Conservation (phyloP, 2,329 filamentous ascomycete genomes). For the Calonectria montana region DNA sequence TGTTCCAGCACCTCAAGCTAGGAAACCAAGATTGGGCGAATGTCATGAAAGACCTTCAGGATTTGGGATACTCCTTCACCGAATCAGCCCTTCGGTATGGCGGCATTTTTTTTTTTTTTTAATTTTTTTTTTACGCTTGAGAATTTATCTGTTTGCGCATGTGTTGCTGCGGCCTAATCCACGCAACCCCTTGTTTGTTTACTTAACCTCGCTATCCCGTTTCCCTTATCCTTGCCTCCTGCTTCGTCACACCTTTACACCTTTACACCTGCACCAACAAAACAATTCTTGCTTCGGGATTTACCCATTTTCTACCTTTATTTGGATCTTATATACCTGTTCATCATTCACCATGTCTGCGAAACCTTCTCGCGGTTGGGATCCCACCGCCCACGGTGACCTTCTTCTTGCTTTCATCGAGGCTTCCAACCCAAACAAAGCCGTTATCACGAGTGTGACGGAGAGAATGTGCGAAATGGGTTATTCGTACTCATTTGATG, state of each 20-base stretch:
- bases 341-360: constrained; percentile 21
- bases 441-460: constrained; percentile 47
- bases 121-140: background rate
- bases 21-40: constrained; percentile 45
- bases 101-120: constrained; percentile 8
- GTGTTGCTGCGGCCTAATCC: background rate
- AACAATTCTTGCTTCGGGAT: background rate
- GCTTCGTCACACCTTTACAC: constrained; percentile 8
- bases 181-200: constrained; percentile 5
- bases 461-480: constrained; percentile 48
- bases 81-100: constrained; percentile 55
- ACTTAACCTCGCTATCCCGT: constrained; percentile 13
- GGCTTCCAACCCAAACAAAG: constrained; percentile 48
- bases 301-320: background rate
- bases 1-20: constrained; percentile 53
- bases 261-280: constrained; percentile 1
- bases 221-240: constrained; percentile 2
- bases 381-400: constrained; percentile 51
- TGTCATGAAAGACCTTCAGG: constrained; percentile 52
- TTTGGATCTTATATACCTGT: background rate
- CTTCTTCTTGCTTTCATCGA: constrained; percentile 53
- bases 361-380: constrained; percentile 47
- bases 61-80: constrained; percentile 54
- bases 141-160: background rate
- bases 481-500: constrained; percentile 52